Base-by-base conservation (phyloP, 176 grass and related monocot species). In the Bonia amplexicaulis region DNA sequence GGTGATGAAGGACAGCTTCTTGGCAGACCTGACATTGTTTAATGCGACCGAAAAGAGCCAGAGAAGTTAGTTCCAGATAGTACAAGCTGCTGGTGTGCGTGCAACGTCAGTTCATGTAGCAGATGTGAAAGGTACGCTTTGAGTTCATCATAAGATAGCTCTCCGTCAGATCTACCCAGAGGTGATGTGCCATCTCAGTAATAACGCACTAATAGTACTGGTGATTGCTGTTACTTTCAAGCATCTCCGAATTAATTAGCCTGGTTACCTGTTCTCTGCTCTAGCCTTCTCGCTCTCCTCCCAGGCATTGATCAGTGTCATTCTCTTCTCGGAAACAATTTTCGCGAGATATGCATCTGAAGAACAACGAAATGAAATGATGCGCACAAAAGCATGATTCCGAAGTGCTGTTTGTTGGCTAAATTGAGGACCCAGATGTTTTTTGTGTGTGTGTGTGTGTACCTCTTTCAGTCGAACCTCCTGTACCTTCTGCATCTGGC, bases 241-340 rank as follows among this genome's bases (percentile, higher is more conserved):
- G 88, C 73, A 82, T 73, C 27, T 47, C 20, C 6, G 31, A 63
- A 25, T 81, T 68, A 70, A 71, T 46, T 54, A 44, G 7, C 25
- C 27, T 61, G 11, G 42, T 71, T 88, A 91, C 92, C 89, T 94
- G 77, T 94, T 94, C 75, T 94, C 89, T 3, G 83, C 92, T 88
- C 89, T 91, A 2, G 86, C 88, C 66, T 91, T 91, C 76, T 94
- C 86, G 73, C 87, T 94, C 71, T 91, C 89, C 75, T 94, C 92
- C 89, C 89, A 94, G 52, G 92, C 92, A 2, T 19, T 84, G 89
- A 94, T 94, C 80, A 94, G 76, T 46, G 80, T 88, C 64, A 73
- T 22, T 5, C 89, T 83, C 83, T 94, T 94, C 73, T 91, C 92
- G 0, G 86, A 81, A 22, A 84, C 89, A 16, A 94, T 79, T 53